Conservation (phyloP, 306 rosid species). For the Trichosanthes cucumerina region DNA sequence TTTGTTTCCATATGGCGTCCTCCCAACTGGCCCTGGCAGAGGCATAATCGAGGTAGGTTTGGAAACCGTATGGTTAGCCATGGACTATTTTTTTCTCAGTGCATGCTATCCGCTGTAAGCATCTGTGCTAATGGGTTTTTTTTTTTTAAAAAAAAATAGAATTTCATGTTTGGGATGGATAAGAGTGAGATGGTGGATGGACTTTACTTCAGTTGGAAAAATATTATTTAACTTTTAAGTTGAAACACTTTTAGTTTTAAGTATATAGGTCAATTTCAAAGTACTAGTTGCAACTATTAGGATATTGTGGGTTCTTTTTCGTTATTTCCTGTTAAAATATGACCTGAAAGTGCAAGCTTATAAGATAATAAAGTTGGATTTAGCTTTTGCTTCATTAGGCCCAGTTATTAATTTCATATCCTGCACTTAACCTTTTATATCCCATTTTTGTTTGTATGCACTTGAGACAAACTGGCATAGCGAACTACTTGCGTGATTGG, state of each 20-base stretch:
- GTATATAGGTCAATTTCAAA: neutral
- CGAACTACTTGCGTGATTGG: neutral
- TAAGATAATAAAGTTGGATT: neutral
- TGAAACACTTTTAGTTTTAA: neutral
- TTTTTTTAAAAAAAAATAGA: neutral
- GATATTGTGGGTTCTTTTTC: neutral
- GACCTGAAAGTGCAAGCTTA: neutral
- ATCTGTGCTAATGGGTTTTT: neutral
- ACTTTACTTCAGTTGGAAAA: neutral
- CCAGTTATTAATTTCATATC: neutral
- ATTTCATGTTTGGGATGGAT: neutral
- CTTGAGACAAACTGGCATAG: neutral
- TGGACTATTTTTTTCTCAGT: neutral
- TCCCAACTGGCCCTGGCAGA: conserved; percentile 92
- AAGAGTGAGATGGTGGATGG: neutral
- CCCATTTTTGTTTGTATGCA: neutral
- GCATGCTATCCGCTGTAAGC: neutral
- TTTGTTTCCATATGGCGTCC: conserved; percentile 90
- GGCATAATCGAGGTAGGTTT: conserved; percentile 90
- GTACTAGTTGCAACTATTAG: neutral
- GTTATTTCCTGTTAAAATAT: neutral
- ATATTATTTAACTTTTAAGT: neutral
- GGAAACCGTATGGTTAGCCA: neutral
- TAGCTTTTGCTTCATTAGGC: neutral
- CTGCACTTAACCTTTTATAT: neutral